These are phyloP conservation scores for Zymoseptoria crescenta DNA, from an alignment of 2,329 filamentous ascomycete genomes.

Conservation along the genomic window DNA sequence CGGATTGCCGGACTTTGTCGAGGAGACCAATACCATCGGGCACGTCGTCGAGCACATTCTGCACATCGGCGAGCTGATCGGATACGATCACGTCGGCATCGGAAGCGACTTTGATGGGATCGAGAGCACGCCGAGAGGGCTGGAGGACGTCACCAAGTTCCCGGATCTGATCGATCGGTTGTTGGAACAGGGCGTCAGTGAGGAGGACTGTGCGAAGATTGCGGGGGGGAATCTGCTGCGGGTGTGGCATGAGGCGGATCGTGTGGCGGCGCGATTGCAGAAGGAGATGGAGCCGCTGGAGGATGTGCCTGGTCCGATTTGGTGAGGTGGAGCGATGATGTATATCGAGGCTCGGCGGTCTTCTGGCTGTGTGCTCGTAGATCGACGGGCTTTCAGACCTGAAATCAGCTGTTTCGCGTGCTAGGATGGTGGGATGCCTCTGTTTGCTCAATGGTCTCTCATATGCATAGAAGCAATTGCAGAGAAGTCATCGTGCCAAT, in stretches of 20 bases:
- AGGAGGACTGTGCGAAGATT: conserved; percentile 65
- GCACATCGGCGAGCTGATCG: conserved; percentile 74
- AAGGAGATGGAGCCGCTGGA: conserved; percentile 37
- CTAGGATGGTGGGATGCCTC: too few relatives aligned
- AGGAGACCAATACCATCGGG: conserved; percentile 61
- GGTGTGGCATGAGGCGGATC: conserved; percentile 75
- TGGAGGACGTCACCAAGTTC: conserved; percentile 81
- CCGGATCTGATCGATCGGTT: conserved; percentile 71
- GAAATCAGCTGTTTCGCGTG: too few relatives aligned
- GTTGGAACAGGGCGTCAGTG: conserved; percentile 63
- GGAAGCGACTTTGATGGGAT: conserved; percentile 89
- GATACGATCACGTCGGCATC: conserved; percentile 79
- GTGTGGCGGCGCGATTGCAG: conserved; percentile 60
- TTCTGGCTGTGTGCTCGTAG: too few relatives aligned
- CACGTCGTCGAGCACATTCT: conserved; percentile 75
- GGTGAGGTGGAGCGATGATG: not conserved
- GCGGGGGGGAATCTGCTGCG: conserved; percentile 74
- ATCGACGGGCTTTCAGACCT: too few relatives aligned
- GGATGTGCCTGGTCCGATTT: conserved; percentile 22
- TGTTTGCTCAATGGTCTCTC: too few relatives aligned
- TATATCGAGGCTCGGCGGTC: not conserved
- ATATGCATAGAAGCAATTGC: too few relatives aligned
- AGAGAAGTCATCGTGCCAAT: not conserved
- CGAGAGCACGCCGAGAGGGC: conserved; percentile 54
- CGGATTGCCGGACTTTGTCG: conserved; percentile 59